Conservation (phyloP, 306 rosid species). For the Prunus persica region DNA sequence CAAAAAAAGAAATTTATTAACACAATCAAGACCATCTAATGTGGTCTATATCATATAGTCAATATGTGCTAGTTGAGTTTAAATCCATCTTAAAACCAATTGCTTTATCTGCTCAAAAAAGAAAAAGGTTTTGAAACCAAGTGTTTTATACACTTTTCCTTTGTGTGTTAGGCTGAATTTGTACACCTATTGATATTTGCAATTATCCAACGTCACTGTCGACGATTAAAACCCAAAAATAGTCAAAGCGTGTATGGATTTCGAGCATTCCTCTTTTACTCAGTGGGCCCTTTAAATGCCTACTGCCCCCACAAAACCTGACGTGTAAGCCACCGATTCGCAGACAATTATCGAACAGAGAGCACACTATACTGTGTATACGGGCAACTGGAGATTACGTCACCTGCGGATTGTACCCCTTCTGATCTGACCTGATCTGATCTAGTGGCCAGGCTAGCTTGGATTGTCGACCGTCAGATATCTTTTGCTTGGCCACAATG, state of each 20-base stretch:
- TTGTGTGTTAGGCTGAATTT: too few relatives aligned
- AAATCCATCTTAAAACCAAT: too few relatives aligned
- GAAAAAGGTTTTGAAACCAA: too few relatives aligned
- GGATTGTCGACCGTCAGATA: constrained; percentile 28
- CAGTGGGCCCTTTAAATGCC: not conserved
- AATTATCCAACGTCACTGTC: not conserved
- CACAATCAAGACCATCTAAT: too few relatives aligned
- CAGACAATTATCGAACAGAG: not conserved
- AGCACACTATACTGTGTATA: constrained; percentile 3
- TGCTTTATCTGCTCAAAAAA: too few relatives aligned
- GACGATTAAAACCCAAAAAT: not conserved
- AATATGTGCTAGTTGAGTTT: too few relatives aligned
- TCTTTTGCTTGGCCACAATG: constrained; percentile 30
- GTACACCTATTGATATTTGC: too few relatives aligned
- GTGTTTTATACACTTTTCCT: too few relatives aligned
- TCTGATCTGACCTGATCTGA: not conserved
- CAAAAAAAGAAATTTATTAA: too few relatives aligned
- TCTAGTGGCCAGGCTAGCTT: not conserved
- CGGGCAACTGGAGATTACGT: constrained; percentile 31
- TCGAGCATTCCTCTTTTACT: not conserved
- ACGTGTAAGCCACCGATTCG: constrained; percentile 16
- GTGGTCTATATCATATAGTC: too few relatives aligned
- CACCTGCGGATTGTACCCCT: constrained; percentile 32
- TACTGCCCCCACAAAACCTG: not conserved
- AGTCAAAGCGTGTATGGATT: not conserved